These are phyloP conservation scores for Castanospermum australe DNA, from an alignment of 306 rosid species.

Conservation along the genomic window DNA sequence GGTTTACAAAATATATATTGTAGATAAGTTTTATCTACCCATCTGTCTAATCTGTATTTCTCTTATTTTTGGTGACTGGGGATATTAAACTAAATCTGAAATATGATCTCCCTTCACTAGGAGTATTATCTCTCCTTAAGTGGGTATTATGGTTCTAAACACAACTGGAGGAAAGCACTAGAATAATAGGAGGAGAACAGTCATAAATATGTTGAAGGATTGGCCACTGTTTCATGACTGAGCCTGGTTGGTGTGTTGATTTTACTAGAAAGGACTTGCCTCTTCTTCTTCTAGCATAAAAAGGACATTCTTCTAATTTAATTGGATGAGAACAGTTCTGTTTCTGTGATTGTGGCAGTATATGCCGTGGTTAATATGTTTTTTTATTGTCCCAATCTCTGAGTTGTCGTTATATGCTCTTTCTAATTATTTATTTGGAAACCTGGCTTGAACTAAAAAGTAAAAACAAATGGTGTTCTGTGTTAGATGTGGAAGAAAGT, in stretches of 20 bases:
- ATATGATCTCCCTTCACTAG: not conserved
- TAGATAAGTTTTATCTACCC: not conserved
- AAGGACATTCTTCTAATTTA: not conserved
- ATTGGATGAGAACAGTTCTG: not conserved
- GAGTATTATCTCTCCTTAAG: not conserved
- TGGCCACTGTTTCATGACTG: not conserved
- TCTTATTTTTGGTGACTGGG: not conserved
- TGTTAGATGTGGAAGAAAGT: slow-evolving; percentile 1
- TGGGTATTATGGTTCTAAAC: slow-evolving; percentile 3
- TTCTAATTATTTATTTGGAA: not conserved
- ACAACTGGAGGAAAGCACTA: not conserved
- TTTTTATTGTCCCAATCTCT: not conserved
- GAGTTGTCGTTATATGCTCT: not conserved
- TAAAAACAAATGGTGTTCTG: not conserved
- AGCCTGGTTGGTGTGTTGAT: not conserved
- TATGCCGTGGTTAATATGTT: not conserved
- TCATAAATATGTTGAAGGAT: not conserved
- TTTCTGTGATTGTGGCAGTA: slow-evolving; percentile 11
- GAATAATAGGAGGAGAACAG: not conserved
- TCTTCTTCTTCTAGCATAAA: not conserved
- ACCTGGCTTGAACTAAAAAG: not conserved
- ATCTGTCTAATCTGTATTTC: slow-evolving; percentile 2
- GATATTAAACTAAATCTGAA: not conserved
- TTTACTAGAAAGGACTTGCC: not conserved
- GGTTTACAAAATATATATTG: not conserved